Percentiles rank a stretch among this genome's conserved stretches.
phyloP scores from a whole-genome alignment of 768 basidiomycete species.

The Amanita pallidorosea region DNA sequence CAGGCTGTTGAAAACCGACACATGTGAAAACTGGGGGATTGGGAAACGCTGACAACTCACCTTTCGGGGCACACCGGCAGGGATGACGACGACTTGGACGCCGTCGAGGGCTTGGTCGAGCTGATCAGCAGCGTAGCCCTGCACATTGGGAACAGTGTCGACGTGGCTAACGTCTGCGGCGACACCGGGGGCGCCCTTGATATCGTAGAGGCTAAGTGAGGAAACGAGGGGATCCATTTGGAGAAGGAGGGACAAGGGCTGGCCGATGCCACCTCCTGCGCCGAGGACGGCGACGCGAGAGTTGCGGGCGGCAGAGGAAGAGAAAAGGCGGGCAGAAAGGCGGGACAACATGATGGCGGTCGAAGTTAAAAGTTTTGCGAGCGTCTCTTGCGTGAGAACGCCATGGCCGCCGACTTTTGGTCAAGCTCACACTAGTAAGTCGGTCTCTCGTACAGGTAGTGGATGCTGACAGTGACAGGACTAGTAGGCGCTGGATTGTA shows the following conservation, averaged over 20 bases:
- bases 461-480: neutral
- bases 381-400: neutral
- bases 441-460: neutral
- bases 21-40: neutral
- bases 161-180: conserved; percentile 96
- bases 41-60: conserved; percentile 24
- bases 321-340: conserved; percentile 61
- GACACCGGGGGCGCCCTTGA: conserved; percentile 92
- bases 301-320: conserved; percentile 56
- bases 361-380: conserved; percentile 7
- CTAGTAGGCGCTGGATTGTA: conserved; percentile 89
- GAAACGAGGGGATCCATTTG: conserved; percentile 89
- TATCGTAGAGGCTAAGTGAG: conserved; percentile 84
- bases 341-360: conserved; percentile 60
- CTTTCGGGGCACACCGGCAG: conserved; percentile 98
- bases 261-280: conserved; percentile 98
- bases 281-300: conserved; percentile 95
- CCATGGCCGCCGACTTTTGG: conserved; percentile 13
- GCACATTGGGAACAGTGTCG: conserved; percentile 66
- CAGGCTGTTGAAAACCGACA: conserved; percentile 44
- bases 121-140: conserved; percentile 75
- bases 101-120: conserved; percentile 86
- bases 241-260: conserved; percentile 88
- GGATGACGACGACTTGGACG: conserved; percentile 89
- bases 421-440: conserved; percentile 9